Evolutionary conservation across 306 rosid genomes (phyloP).

Genomic region (Begonia masoniana): DNA sequence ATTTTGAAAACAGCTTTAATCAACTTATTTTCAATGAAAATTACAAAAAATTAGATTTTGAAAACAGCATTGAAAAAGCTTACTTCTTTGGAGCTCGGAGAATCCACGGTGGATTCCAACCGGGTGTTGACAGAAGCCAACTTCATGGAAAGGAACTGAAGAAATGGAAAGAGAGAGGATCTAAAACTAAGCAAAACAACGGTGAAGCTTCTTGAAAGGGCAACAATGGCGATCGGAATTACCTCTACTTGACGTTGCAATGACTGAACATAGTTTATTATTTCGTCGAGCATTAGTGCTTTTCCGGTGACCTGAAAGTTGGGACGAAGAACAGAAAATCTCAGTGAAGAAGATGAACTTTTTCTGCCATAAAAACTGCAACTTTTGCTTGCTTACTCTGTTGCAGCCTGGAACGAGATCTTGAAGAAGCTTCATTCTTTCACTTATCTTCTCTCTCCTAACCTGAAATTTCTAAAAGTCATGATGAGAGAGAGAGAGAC

Average conservation of each 20-base stretch:
- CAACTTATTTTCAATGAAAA: conserved; percentile 1
- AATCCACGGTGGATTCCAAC: conserved; percentile 59
- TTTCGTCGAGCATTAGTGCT: conserved; percentile 96
- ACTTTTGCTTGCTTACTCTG: conserved; percentile 36
- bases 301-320: conserved; percentile 73
- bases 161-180: background rate
- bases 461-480: conserved; percentile 32
- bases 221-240: background rate
- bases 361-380: background rate
- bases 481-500: conserved; percentile 11
- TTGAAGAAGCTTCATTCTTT: conserved; percentile 93
- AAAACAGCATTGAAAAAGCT: too few species aligned
- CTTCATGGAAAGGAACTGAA: conserved; percentile 94
- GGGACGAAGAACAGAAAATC: conserved; percentile 4
- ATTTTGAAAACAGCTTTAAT: conserved; percentile 7
- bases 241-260: conserved; percentile 98
- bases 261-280: conserved; percentile 95
- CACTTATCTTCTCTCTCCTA: conserved; percentile 92
- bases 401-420: conserved; percentile 97
- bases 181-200: conserved; percentile 1
- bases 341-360: conserved; percentile 9
- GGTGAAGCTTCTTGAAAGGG: conserved; percentile 6
- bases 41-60: conserved; percentile 14
- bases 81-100: conserved; percentile 70
- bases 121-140: conserved; percentile 77